Percentiles rank a stretch among this genome's conserved stretches.
phyloP scores from a whole-genome alignment of 164 flowering plant species.

The Cinnamomum micranthum region DNA sequence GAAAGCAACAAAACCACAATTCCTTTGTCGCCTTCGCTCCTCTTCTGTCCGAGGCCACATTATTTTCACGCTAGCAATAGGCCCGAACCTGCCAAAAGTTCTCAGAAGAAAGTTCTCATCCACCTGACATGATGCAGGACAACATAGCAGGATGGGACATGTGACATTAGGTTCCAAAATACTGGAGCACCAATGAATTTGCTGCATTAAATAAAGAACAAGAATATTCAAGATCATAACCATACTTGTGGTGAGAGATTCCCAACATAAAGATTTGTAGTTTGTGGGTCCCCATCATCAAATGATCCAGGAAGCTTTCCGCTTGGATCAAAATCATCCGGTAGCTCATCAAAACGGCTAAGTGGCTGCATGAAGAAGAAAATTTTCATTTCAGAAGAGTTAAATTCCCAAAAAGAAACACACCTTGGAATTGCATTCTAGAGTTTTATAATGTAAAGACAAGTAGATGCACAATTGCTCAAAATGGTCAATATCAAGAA shows the following conservation, averaged over 20 bases:
- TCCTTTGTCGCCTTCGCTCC: conserved; percentile 86
- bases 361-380: conserved; percentile 38
- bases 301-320: conserved; percentile 93
- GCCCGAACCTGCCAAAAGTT: conserved; percentile 99
- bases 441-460: background rate
- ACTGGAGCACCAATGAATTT: background rate
- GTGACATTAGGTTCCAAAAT: background rate
- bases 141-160: background rate
- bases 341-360: conserved; percentile 92
- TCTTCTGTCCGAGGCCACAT: conserved; percentile 99
- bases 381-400: background rate
- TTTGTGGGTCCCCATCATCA: conserved; percentile 99
- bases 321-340: conserved; percentile 94
- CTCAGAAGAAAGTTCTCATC: conserved; percentile 97
- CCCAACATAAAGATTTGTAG: conserved; percentile 98
- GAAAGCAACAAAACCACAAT: conserved; percentile 99
- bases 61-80: conserved; percentile 97
- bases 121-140: conserved; percentile 41
- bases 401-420: background rate
- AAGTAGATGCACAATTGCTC: background rate
- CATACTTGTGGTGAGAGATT: conserved; percentile 91
- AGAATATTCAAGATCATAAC: conserved; percentile 4
- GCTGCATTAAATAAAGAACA: background rate
- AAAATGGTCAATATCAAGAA: background rate
- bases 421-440: background rate